Evolutionary conservation across 208 protist genomes (phyloP).

Genomic region (Hexamita inflata): DNA sequence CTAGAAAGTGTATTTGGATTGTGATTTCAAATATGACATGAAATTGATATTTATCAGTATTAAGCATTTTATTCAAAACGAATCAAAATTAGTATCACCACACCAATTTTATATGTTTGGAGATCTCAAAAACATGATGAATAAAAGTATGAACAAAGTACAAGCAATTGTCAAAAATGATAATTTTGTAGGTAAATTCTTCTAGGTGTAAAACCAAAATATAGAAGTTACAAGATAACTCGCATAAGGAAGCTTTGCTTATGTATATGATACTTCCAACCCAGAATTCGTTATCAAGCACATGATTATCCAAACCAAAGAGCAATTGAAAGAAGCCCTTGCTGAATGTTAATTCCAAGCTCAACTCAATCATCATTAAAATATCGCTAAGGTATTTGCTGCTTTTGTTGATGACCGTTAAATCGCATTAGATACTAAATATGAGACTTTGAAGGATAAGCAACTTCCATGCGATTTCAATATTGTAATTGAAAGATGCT

Average conservation of each 20-base stretch:
- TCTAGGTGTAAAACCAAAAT: too few relatives aligned
- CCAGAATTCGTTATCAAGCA: not conserved
- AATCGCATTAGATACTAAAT: not conserved
- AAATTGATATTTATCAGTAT: too few relatives aligned
- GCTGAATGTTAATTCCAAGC: not conserved
- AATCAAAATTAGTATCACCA: too few relatives aligned
- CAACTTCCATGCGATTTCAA: not conserved
- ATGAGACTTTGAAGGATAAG: too few relatives aligned
- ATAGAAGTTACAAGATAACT: conserved; percentile 2
- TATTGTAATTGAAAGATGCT: not conserved
- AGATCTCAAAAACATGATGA: too few relatives aligned
- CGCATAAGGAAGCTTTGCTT: not conserved
- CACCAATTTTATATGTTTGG: too few relatives aligned
- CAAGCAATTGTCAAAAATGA: too few relatives aligned
- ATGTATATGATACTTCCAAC: conserved; percentile 10
- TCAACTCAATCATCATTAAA: not conserved
- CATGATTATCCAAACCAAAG: not conserved
- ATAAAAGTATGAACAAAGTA: too few relatives aligned
- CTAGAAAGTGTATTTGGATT: too few relatives aligned
- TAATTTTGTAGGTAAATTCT: too few relatives aligned
- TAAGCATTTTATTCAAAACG: too few relatives aligned
- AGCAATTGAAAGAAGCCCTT: not conserved
- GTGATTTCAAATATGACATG: too few relatives aligned
- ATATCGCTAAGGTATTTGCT: conserved; percentile 4
- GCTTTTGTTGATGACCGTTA: not conserved